Evolutionary conservation across 306 rosid genomes (phyloP).

Genomic region (Cicer cuneatum): DNA sequence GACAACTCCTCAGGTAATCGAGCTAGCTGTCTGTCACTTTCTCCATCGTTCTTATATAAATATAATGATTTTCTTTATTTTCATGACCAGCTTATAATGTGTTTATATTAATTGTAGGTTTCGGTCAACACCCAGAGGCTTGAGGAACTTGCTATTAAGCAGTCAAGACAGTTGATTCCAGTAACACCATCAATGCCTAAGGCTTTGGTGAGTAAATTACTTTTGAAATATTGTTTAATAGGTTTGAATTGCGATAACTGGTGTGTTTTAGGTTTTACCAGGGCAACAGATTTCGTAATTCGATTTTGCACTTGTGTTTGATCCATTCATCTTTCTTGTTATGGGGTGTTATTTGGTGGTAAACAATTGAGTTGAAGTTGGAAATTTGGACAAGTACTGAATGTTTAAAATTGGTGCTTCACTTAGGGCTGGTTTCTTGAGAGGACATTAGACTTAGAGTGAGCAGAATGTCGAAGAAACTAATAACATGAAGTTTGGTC

Average conservation of each 20-base stretch:
- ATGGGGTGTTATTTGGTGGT: background rate
- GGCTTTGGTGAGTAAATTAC: constrained; percentile 66
- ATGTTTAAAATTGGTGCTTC: constrained; percentile 2
- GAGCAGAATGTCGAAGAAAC: background rate
- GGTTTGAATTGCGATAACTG: constrained; percentile 28
- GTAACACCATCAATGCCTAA: constrained; percentile 93
- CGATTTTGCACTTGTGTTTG: background rate
- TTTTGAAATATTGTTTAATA: constrained; percentile 38
- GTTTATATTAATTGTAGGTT: constrained; percentile 53
- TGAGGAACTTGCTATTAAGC: constrained; percentile 94
- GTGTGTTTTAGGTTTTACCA: constrained; percentile 12
- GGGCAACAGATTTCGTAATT: background rate
- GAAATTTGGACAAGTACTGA: constrained; percentile 10
- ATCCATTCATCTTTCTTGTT: background rate
- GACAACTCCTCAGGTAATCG: constrained; percentile 76
- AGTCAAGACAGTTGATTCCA: constrained; percentile 94
- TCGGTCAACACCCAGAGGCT: constrained; percentile 91
- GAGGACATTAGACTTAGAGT: constrained; percentile 8
- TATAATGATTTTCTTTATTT: constrained; percentile 24
- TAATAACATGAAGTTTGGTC: background rate
- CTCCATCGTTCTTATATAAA: constrained; percentile 2
- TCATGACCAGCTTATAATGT: constrained; percentile 30
- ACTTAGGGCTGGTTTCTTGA: background rate
- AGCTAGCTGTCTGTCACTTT: constrained; percentile 27
- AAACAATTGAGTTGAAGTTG: constrained; percentile 17